Base-by-base conservation (phyloP, 2,329 filamentous ascomycete species). In the Colletotrichum costaricense region DNA sequence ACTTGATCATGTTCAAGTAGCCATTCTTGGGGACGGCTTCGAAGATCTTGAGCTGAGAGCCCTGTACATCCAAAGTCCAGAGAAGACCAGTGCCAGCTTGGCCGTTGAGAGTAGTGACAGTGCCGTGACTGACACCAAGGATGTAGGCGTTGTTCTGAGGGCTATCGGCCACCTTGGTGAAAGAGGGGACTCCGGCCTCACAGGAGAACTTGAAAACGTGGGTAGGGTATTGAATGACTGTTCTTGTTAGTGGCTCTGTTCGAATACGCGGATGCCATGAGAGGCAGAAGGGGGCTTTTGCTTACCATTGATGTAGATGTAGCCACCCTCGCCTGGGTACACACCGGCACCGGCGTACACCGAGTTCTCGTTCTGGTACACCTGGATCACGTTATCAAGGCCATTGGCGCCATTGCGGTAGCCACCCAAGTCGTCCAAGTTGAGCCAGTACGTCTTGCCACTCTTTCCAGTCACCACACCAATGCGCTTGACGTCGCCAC, bases 161-260 rank as follows among this genome's bases (percentile, higher is more conserved):
- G 3, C 84, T 87, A 67, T 87, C 84, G 4, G 86, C 86, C 1
- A 89, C 86, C 76, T 88, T 87, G 26, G 87, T 85, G 64, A 91
- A 90, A 2, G 84, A 83, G 0, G 89, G 86, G 11, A 86, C 83
- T 4, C 88, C 88, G 26, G 81, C 76, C 63, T 81, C 80, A 77
- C 88, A 90, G 2, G 86, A 85, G 77, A 91, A 91, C 75, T 90
- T 88, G 83, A 90, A 91, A 22, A 89, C 87, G 63, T 88, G 84
- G 0, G 88, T 88, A 16, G 86, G 84, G 75, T 87, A 88, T 75
- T 87, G 84, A 66, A 90, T 89, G 5, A 90, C 82, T 5, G n/a
- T 4, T 3, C 8, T 22, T 11, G 14, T 72, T 58, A 68, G 64
- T 14, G 55, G 16, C 0, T 1, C 0, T 6, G 2, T 35, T 28